phyloP scores from a whole-genome alignment of 176 grass and related monocot genomes.

The Calamus simplicifolius region DNA sequence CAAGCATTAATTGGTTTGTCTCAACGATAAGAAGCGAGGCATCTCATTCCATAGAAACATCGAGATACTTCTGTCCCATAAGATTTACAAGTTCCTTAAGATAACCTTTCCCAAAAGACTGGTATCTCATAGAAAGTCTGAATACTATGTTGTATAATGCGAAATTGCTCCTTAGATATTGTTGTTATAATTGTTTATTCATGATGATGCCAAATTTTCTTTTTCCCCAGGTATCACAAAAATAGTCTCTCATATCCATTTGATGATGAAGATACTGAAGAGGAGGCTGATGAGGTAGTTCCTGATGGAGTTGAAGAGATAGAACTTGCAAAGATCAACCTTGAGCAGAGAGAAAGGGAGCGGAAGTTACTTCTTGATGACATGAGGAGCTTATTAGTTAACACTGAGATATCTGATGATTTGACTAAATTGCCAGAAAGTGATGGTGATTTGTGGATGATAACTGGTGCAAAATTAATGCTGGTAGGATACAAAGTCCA shows the following conservation, averaged over 20 bases:
- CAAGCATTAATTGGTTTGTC: no score
- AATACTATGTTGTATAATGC: no score
- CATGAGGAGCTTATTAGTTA: constrained; percentile 46
- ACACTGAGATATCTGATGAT: constrained; percentile 42
- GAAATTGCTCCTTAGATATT: no score
- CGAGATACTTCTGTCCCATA: no score
- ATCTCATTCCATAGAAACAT: no score
- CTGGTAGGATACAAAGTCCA: constrained; percentile 43
- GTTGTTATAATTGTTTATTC: no score
- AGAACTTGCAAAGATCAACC: constrained; percentile 75
- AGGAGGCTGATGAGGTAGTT: constrained; percentile 69
- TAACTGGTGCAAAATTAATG: constrained; percentile 46
- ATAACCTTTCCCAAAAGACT: no score
- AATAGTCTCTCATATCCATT: constrained; percentile 52
- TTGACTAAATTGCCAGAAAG: constrained; percentile 33
- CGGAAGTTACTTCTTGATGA: constrained; percentile 74
- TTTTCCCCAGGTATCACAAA: constrained; percentile 45
- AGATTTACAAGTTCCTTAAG: no score
- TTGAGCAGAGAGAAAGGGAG: constrained; percentile 75
- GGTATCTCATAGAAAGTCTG: no score
- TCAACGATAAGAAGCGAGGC: no score
- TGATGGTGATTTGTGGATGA: constrained; percentile 52
- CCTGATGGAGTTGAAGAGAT: constrained; percentile 94
- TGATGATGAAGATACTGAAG: constrained; percentile 62
- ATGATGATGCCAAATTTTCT: no score